These are phyloP conservation scores for Peterozyma toletana DNA, from an alignment of 805 yeast genomes.

Conservation along the genomic window DNA sequence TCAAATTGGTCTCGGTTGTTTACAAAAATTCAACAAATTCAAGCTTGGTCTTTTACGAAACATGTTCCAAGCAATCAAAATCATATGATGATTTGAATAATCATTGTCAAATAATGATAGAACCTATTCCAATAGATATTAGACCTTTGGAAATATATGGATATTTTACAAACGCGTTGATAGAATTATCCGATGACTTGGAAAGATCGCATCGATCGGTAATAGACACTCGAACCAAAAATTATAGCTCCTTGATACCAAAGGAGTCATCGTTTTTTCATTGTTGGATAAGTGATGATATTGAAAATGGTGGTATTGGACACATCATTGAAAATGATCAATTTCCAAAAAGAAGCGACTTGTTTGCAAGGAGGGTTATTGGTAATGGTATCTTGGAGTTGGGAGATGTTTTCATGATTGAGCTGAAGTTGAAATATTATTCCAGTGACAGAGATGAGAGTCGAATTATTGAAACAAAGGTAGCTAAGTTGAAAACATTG, in stretches of 20 bases:
- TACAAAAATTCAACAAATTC: constrained; percentile 25
- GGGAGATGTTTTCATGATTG: constrained; percentile 20
- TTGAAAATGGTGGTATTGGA: constrained; percentile 37
- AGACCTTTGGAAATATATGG: constrained; percentile 24
- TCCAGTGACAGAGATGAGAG: background rate
- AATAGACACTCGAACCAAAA: constrained; percentile 27
- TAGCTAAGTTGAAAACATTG: too few relatives aligned
- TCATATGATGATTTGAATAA: constrained; percentile 4
- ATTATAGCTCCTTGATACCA: constrained; percentile 26
- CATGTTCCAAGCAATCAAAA: constrained; percentile 19
- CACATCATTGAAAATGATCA: constrained; percentile 36
- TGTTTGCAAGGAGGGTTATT: constrained; percentile 35
- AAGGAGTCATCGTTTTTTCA: constrained; percentile 44
- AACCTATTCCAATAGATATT: constrained; percentile 32
- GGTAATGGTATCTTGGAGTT: constrained; percentile 33
- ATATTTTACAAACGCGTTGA: constrained; percentile 33
- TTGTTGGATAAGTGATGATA: constrained; percentile 32
- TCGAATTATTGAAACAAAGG: too few relatives aligned
- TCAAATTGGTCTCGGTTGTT: constrained; percentile 32
- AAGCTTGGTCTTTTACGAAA: constrained; percentile 39
- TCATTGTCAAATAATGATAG: constrained; percentile 35
- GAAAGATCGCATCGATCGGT: constrained; percentile 26
- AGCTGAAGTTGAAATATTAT: constrained; percentile 22
- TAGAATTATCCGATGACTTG: constrained; percentile 30
- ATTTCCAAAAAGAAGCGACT: constrained; percentile 39